Evolutionary conservation across 2,329 filamentous ascomycete genomes (phyloP).

Genomic region (Aspergillus brunneoviolaceus): DNA sequence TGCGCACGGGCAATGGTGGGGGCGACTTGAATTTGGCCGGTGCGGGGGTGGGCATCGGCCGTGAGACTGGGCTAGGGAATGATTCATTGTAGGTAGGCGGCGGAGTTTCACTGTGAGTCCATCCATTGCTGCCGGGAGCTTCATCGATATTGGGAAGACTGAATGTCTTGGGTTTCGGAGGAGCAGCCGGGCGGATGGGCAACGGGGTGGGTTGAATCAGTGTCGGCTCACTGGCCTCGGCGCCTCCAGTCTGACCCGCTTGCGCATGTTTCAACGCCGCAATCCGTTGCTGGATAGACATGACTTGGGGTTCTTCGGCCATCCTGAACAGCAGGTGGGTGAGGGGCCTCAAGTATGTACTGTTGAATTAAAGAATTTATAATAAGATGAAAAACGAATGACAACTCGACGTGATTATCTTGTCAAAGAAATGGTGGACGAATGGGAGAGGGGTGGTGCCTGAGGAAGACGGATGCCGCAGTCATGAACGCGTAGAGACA

Average conservation of each 20-base stretch:
- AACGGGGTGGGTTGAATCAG: slow-evolving; percentile 22
- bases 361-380: neutral
- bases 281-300: slow-evolving; percentile 49
- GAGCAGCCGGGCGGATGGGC: slow-evolving; percentile 27
- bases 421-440: neutral
- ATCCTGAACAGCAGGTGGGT: slow-evolving; percentile 21
- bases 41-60: slow-evolving; percentile 24
- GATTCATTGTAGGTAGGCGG: slow-evolving; percentile 19
- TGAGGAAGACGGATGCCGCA: neutral
- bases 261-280: slow-evolving; percentile 47
- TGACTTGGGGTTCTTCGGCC: slow-evolving; percentile 44
- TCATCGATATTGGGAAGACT: neutral
- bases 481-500: neutral
- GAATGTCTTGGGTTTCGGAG: slow-evolving; percentile 10
- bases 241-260: slow-evolving; percentile 35
- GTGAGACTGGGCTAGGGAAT: slow-evolving; percentile 26
- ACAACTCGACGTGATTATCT: neutral
- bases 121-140: slow-evolving; percentile 24
- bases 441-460: neutral
- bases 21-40: slow-evolving; percentile 32
- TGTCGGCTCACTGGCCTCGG: slow-evolving; percentile 28
- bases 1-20: slow-evolving; percentile 50
- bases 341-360: neutral
- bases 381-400: neutral
- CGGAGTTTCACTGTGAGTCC: slow-evolving; percentile 36